Conservation (phyloP, 805 yeast species). For the Hanseniaspora vineae region DNA sequence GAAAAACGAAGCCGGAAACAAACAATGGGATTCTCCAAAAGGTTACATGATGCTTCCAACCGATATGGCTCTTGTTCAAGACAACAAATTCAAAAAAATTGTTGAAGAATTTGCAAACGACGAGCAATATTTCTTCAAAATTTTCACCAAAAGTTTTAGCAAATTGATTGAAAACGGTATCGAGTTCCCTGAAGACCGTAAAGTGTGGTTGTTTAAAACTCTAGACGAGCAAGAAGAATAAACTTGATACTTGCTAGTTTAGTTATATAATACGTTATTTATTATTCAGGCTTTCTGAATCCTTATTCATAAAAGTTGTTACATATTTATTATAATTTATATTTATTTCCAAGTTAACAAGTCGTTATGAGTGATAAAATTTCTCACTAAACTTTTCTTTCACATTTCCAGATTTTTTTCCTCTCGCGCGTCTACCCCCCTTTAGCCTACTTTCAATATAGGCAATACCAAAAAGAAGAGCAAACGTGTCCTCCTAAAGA, state of each 20-base stretch:
- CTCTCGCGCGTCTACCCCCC: too few species aligned
- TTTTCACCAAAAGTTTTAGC: constrained; percentile 54
- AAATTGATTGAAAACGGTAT: constrained; percentile 71
- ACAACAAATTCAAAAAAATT: constrained; percentile 44
- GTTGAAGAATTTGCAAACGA: constrained; percentile 59
- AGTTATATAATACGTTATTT: background rate
- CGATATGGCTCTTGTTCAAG: constrained; percentile 57
- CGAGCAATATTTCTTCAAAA: constrained; percentile 44
- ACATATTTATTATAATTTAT: too few species aligned
- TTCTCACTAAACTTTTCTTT: background rate
- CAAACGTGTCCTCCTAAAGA: too few species aligned
- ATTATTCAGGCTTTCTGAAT: too few species aligned
- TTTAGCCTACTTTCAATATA: too few species aligned
- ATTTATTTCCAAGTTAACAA: too few species aligned
- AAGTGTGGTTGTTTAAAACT: constrained; percentile 43
- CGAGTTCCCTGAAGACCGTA: constrained; percentile 38
- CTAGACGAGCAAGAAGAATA: constrained; percentile 49
- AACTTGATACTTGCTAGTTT: too few species aligned
- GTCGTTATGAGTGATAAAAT: too few species aligned
- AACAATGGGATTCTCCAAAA: constrained; percentile 49
- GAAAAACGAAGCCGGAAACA: constrained; percentile 46
- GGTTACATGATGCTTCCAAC: constrained; percentile 81
- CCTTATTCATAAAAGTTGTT: too few species aligned
- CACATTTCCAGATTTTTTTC: too few species aligned
- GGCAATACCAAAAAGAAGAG: too few species aligned